Conservation (phyloP, 176 grass and related monocot genomes). For the Bothriochloa decipiens region DNA sequence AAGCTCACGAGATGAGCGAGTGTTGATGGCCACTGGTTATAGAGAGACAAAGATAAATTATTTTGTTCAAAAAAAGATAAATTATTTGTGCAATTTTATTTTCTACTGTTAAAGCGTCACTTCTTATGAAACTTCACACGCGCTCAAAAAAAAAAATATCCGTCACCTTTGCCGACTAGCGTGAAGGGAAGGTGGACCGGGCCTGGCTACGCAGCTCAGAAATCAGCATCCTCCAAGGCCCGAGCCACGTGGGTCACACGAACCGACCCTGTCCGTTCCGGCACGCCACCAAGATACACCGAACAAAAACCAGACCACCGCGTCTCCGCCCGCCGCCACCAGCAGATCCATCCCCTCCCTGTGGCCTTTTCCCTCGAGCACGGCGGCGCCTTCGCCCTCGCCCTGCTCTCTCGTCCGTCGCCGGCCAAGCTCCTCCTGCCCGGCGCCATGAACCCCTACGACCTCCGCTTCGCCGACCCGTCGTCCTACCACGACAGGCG, state of each 20-base stretch:
- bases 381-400: slow-evolving; percentile 31
- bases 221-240: not conserved
- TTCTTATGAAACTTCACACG: no score
- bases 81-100: no score
- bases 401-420: not conserved
- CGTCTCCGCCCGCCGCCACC: slow-evolving; percentile 40
- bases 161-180: no score
- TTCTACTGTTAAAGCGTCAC: no score
- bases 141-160: no score
- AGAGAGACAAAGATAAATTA: no score
- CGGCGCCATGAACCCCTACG: slow-evolving; percentile 74
- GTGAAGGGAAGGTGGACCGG: no score
- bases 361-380: not conserved
- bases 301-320: slow-evolving; percentile 40
- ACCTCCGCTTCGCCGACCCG: slow-evolving; percentile 80
- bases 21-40: no score
- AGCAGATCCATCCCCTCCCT: slow-evolving; percentile 34
- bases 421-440: not conserved
- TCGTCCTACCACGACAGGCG: slow-evolving; percentile 90
- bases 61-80: no score
- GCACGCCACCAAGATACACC: not conserved
- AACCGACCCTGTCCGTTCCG: slow-evolving; percentile 12
- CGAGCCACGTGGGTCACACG: slow-evolving; percentile 19
- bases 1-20: no score
- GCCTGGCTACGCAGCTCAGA: no score